phyloP scores from a whole-genome alignment of 306 rosid genomes.

The Begonia loranthoides region DNA sequence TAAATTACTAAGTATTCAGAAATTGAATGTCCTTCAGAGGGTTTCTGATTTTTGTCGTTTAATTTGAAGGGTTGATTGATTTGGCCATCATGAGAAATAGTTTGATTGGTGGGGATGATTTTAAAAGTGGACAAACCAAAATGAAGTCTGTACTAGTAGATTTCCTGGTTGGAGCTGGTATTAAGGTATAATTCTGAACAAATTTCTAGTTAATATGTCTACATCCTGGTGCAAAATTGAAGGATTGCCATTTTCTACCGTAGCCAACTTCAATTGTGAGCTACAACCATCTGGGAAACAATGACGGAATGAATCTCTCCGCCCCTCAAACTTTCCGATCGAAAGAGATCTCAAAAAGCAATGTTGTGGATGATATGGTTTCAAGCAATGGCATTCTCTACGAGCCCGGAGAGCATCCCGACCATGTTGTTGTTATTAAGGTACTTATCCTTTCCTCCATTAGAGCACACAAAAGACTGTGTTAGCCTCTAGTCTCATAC shows the following conservation, averaged over 20 bases:
- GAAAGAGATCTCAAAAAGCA: constrained; percentile 95
- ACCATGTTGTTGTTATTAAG: constrained; percentile 95
- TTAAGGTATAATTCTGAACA: constrained; percentile 39
- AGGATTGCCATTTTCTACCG: neutral
- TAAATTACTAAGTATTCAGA: no score
- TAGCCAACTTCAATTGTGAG: constrained; percentile 98
- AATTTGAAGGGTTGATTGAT: constrained; percentile 57
- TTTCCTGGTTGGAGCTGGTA: constrained; percentile 98
- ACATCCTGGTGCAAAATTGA: neutral
- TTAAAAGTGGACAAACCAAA: constrained; percentile 98
- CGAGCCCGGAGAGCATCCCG: constrained; percentile 96
- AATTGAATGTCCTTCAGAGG: neutral
- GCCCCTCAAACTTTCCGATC: constrained; percentile 98
- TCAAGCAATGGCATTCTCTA: constrained; percentile 86
- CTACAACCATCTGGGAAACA: constrained; percentile 97
- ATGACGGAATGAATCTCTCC: constrained; percentile 96
- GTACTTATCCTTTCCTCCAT: constrained; percentile 16
- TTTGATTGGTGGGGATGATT: constrained; percentile 97
- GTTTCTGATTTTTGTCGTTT: neutral
- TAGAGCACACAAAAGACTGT: neutral
- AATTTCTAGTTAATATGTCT: no score
- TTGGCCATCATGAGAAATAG: constrained; percentile 66
- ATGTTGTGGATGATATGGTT: constrained; percentile 97
- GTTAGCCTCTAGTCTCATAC: neutral
- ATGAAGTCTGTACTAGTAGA: constrained; percentile 97